phyloP scores from a whole-genome alignment of 495 filamentous ascomycete species.

The Neurospora intermedia region DNA sequence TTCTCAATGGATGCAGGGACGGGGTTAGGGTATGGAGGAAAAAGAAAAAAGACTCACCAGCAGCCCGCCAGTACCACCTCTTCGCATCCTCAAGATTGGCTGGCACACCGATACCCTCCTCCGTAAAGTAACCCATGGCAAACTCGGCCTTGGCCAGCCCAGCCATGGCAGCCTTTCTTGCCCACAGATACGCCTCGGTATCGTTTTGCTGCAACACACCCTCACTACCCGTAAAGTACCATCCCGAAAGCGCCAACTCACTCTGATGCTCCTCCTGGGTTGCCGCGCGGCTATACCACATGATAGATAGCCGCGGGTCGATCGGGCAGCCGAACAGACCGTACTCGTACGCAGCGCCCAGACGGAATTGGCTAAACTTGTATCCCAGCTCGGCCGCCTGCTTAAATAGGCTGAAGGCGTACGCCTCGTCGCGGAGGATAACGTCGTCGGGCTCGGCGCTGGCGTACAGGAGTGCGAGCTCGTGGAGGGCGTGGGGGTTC shows the following conservation, averaged over 20 bases:
- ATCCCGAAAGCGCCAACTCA: slow-evolving; percentile 84
- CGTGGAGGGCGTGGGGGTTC: slow-evolving; percentile 92
- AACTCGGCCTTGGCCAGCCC: slow-evolving; percentile 89
- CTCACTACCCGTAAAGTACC: slow-evolving; percentile 89
- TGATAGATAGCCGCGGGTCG: slow-evolving; percentile 72
- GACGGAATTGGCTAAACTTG: slow-evolving; percentile 86
- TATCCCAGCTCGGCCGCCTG: slow-evolving; percentile 87
- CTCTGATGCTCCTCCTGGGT: slow-evolving; percentile 91
- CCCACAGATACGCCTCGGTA: slow-evolving; percentile 95
- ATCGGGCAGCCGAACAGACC: slow-evolving; percentile 72
- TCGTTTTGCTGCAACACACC: slow-evolving; percentile 86
- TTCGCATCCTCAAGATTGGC: slow-evolving; percentile 89
- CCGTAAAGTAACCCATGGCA: slow-evolving; percentile 96
- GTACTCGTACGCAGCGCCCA: slow-evolving; percentile 84
- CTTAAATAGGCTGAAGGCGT: slow-evolving; percentile 68
- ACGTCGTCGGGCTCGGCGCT: slow-evolving; percentile 54
- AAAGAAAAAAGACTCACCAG: slow-evolving; percentile 54
- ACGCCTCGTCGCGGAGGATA: slow-evolving; percentile 67
- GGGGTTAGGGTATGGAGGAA: not conserved
- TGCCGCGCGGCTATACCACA: slow-evolving; percentile 88
- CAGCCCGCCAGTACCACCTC: slow-evolving; percentile 96
- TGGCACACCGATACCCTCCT: slow-evolving; percentile 83
- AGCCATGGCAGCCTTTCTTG: slow-evolving; percentile 76
- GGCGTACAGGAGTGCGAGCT: slow-evolving; percentile 80
- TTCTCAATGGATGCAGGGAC: not conserved